phyloP scores from a whole-genome alignment of 352 stramenopile genomes.

The Phytopythium mirpurense region DNA sequence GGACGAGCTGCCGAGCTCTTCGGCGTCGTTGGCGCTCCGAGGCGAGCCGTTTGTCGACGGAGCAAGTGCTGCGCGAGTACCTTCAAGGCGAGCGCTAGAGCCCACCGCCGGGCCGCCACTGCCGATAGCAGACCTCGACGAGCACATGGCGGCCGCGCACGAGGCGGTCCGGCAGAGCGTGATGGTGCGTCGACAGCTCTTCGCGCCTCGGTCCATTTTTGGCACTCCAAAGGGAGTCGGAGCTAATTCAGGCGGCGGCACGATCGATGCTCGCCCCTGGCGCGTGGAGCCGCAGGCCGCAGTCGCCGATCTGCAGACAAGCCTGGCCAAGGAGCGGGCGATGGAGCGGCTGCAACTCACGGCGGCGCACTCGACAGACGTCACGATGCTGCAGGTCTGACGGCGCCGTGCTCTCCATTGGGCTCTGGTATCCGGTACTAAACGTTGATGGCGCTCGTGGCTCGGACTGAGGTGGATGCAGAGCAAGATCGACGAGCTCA shows the following conservation, averaged over 20 bases:
- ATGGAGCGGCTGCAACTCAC: constrained; percentile 44
- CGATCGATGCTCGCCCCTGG: neutral
- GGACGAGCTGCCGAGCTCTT: neutral
- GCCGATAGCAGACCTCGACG: constrained; percentile 23
- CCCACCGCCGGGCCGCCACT: neutral
- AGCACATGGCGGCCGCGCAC: constrained; percentile 27
- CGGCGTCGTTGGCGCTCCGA: neutral
- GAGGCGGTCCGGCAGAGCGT: constrained; percentile 25
- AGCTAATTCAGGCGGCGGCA: neutral
- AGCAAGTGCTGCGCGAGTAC: neutral
- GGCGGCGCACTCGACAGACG: constrained; percentile 35
- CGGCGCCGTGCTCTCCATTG: no score
- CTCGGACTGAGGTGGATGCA: constrained; percentile 9
- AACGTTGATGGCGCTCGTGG: no score
- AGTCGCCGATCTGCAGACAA: constrained; percentile 19
- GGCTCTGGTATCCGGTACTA: no score
- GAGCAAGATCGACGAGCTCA: constrained; percentile 39
- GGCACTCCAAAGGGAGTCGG: neutral
- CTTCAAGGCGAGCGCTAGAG: neutral
- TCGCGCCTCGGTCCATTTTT: neutral
- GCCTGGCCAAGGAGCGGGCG: constrained; percentile 14
- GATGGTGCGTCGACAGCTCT: constrained; percentile 12
- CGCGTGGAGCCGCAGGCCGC: constrained; percentile 14
- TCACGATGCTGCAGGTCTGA: constrained; percentile 45
- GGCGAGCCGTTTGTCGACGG: neutral